Percentiles rank a stretch among this genome's conserved stretches.
Conservation (phyloP, 1,284 basidiomycete species). For the Pyrrhoderma noxium region DNA sequence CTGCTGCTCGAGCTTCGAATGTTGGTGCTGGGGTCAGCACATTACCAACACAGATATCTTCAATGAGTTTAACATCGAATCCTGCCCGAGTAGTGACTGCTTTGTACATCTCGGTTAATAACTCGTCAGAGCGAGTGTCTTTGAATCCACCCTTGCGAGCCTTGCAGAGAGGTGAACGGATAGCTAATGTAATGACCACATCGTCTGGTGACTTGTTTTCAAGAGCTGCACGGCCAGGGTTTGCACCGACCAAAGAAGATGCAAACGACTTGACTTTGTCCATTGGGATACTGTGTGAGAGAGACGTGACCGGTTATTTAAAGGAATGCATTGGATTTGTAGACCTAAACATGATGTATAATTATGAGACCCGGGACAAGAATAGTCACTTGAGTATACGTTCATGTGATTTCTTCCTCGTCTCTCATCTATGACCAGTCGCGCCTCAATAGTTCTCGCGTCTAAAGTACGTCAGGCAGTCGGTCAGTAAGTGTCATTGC, state of each 20-base stretch:
- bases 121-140: constrained; percentile 73
- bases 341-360: no score
- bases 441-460: no score
- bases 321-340: no score
- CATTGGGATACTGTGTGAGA: constrained; percentile 22
- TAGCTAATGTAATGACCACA: constrained; percentile 75
- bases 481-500: no score
- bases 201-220: constrained; percentile 57
- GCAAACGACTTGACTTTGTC: constrained; percentile 60
- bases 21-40: constrained; percentile 53
- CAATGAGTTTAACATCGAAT: constrained; percentile 62
- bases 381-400: no score
- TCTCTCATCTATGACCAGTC: no score
- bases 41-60: constrained; percentile 76
- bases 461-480: no score
- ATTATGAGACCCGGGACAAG: no score
- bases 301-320: not conserved
- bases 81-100: constrained; percentile 53
- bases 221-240: constrained; percentile 40
- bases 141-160: constrained; percentile 77
- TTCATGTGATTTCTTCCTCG: no score
- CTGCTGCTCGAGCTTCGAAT: constrained; percentile 66
- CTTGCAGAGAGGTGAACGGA: constrained; percentile 68
- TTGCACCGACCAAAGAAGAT: constrained; percentile 42
- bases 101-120: constrained; percentile 73